A percentile compares a stretch with the other conserved stretches of the same genome.
These are phyloP conservation scores for Lichtheimia ramosa DNA, from an alignment of 371 early-diverging fungal species.

Conservation along the genomic window DNA sequence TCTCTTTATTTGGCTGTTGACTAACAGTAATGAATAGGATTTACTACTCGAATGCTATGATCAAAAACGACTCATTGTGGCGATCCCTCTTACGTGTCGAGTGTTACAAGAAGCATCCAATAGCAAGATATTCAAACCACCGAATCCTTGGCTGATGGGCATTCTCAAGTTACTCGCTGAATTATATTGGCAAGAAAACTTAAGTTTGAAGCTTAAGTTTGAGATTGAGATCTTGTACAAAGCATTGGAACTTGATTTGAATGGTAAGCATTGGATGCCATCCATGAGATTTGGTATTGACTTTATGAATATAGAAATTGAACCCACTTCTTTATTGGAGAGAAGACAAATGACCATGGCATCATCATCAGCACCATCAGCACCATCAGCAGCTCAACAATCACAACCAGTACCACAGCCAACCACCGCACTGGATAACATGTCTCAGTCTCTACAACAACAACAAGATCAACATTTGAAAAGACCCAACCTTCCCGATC, in stretches of 20 bases:
- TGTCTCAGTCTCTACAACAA: no score
- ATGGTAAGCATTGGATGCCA: constrained; percentile 24
- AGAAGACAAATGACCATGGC: constrained; percentile 42
- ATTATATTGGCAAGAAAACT: constrained; percentile 88
- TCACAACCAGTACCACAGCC: no score
- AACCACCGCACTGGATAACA: no score
- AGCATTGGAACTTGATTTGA: constrained; percentile 78
- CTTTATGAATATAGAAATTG: constrained; percentile 45
- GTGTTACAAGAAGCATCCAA: constrained; percentile 83
- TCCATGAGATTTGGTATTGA: constrained; percentile 3
- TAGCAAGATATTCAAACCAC: constrained; percentile 89
- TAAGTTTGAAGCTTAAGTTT: constrained; percentile 93
- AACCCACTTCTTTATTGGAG: constrained; percentile 71
- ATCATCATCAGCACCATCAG: constrained; percentile 36
- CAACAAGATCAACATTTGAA: no score
- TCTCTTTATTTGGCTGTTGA: not conserved
- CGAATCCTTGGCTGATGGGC: constrained; percentile 97
- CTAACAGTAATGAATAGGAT: constrained; percentile 47
- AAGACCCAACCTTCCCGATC: no score
- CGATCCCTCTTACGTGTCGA: constrained; percentile 97
- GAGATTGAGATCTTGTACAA: constrained; percentile 96
- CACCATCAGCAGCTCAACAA: constrained; percentile 6
- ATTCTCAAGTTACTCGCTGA: constrained; percentile 89
- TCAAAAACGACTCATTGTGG: constrained; percentile 82
- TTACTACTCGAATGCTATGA: constrained; percentile 87